These are phyloP conservation scores for Thraustochytrium sp. DNA, from an alignment of 352 stramenopile species.

Conservation along the genomic window DNA sequence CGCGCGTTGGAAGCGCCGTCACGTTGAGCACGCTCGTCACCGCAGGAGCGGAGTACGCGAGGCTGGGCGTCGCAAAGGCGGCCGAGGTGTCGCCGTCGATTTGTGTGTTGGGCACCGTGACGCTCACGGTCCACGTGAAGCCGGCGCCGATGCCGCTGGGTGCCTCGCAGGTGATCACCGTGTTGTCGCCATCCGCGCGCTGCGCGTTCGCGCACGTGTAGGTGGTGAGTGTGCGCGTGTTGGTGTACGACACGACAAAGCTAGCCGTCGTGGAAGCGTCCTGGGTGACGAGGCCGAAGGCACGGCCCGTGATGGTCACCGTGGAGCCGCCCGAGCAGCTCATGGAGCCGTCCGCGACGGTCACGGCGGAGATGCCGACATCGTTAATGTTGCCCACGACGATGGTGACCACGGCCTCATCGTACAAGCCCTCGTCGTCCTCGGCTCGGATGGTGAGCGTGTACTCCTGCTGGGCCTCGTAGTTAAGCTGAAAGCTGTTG, in stretches of 20 bases:
- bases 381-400: constrained; percentile 27
- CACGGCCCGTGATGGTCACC: not conserved
- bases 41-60: not conserved
- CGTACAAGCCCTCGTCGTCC: not conserved
- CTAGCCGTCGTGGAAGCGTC: too few relatives aligned
- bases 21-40: not conserved
- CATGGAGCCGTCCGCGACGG: not conserved
- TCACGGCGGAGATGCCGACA: constrained; percentile 2
- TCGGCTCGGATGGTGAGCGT: not conserved
- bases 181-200: not conserved
- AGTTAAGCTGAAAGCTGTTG: constrained; percentile 34
- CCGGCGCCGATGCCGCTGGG: not conserved
- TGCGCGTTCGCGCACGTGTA: constrained; percentile 11
- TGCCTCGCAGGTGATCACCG: not conserved
- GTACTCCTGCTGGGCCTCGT: not conserved
- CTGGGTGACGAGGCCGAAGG: constrained; percentile 9
- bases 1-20: not conserved
- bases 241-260: constrained; percentile 32
- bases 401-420: not conserved
- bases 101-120: not conserved
- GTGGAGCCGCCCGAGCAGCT: not conserved
- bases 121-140: constrained; percentile 10
- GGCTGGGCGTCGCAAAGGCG: not conserved
- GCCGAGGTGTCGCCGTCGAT: constrained; percentile 23
- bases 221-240: not conserved